Percentiles rank a stretch among this genome's conserved stretches.
These are phyloP conservation scores for Monosporascus sp. DNA, from an alignment of 2,329 filamentous ascomycete genomes.

Conservation along the genomic window DNA sequence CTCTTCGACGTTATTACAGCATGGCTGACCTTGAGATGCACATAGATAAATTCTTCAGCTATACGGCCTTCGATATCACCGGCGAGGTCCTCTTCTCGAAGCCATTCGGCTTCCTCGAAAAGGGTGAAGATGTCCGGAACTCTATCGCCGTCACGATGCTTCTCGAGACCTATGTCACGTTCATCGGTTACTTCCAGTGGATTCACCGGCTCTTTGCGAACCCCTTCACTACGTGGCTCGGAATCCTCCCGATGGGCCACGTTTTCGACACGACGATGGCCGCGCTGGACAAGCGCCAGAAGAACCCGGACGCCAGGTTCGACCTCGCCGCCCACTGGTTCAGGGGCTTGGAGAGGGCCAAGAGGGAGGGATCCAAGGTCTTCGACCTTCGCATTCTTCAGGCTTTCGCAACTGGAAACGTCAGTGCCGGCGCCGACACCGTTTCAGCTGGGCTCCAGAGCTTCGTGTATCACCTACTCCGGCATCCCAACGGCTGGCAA, in stretches of 20 bases:
- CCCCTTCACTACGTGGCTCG: conserved; percentile 9
- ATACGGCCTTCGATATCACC: conserved; percentile 25
- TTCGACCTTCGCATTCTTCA: conserved; percentile 3
- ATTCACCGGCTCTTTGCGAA: conserved; percentile 13
- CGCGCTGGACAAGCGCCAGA: conserved; percentile 4
- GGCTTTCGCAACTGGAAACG: conserved; percentile 1
- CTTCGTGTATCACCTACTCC: conserved; percentile 5
- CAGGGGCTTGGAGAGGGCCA: conserved; percentile 5
- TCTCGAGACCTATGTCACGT: conserved; percentile 2
- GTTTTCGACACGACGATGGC: conserved; percentile 6
- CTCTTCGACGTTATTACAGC: background rate
- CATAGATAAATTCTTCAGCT: conserved; percentile 19
- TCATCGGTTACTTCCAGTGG: conserved; percentile 7
- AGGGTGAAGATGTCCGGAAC: conserved; percentile 20
- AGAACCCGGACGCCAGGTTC: conserved; percentile 7
- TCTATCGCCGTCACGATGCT: conserved; percentile 12
- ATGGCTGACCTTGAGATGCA: conserved; percentile 3
- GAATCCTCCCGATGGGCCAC: conserved; percentile 9
- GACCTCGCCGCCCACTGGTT: conserved; percentile 11
- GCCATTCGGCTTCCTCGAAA: conserved; percentile 22
- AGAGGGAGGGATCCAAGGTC: conserved; percentile 1
- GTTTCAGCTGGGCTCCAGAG: conserved; percentile 5
- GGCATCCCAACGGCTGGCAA: conserved; percentile 3
- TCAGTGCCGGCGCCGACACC: conserved; percentile 6
- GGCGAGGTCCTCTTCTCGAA: conserved; percentile 27